Evolutionary conservation across 768 basidiomycete species (phyloP).

Genomic region (Chalciporus piperatus): DNA sequence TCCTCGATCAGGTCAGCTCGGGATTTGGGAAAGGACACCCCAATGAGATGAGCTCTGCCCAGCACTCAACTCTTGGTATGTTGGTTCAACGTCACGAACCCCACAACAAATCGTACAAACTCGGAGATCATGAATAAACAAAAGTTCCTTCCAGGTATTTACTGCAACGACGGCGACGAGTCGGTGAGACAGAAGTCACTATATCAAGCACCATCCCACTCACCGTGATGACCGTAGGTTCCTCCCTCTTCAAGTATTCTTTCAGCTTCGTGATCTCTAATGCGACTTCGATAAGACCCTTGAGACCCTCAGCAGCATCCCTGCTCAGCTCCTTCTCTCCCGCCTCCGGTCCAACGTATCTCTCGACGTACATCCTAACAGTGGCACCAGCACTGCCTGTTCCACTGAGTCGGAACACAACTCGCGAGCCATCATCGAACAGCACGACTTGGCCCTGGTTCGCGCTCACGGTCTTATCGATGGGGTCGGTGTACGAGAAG

Average conservation of each 20-base stretch:
- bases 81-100: neutral
- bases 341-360: slow-evolving; percentile 72
- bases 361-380: slow-evolving; percentile 93
- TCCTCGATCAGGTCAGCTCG: neutral
- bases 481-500: slow-evolving; percentile 99
- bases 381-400: slow-evolving; percentile 97
- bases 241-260: slow-evolving; percentile 79
- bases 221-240: slow-evolving; percentile 97
- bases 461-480: slow-evolving; percentile 87
- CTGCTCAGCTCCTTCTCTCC: slow-evolving; percentile 68
- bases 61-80: neutral
- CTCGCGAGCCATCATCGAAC: slow-evolving; percentile 88
- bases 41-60: neutral
- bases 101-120: slow-evolving; percentile 13
- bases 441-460: slow-evolving; percentile 95
- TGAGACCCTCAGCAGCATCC: slow-evolving; percentile 84
- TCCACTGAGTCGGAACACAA: slow-evolving; percentile 94
- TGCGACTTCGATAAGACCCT: slow-evolving; percentile 95
- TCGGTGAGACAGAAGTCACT: neutral
- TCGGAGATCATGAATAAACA: neutral
- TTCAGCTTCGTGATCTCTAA: slow-evolving; percentile 80
- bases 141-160: slow-evolving; percentile 4
- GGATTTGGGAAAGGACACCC: neutral
- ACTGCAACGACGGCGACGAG: slow-evolving; percentile 11
- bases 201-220: slow-evolving; percentile 23